Base-by-base conservation (phyloP, 2,329 filamentous ascomycete genomes). In the Xylaria multiplex region DNA sequence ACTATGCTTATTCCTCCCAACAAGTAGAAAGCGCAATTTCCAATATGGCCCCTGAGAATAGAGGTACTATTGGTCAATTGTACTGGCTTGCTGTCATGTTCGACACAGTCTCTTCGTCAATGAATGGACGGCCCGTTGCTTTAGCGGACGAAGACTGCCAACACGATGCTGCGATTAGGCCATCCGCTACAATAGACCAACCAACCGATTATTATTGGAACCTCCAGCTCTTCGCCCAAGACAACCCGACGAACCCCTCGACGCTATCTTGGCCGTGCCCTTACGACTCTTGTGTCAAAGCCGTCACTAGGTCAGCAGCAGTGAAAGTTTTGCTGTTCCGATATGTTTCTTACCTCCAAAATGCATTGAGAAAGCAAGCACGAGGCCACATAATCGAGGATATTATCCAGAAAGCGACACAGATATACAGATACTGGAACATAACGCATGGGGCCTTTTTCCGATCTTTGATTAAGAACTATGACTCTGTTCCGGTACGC, bases 251-350 rank as follows among this genome's bases (percentile, higher is more conserved):
- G 32, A 64, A 60, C 58, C 68, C 69, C 46, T 71, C 72, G 32
- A 70, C 69, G 5, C 58, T 79, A 6, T 79, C 81, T 53, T 88
- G 85, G 84, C 86, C 86, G 4, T 88, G 85, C 71, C 79, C 84
- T 0, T 83, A 85, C 66, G 80, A 84, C n/a, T 79, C 80, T 6
- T 85, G 86, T 1, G 80, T 84, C 2, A 76, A 81, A 24, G 75
- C 81, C 1, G 79, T 88, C 2, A 81, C 82, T 14, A 81, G 84
- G 63, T 83, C 86, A 3, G 84, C 85, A 1, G 85, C 86, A 0
- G 83, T 88, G 63, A 88, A 88, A 72, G 85, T 89, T 1, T 77
- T 88, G 2, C 80, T 88, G 2, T 89, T 85, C 70, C 83, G 86
- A 13, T 82, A 85, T 64, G 80, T 88, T 7, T 83, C 83, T 0